Conservation (phyloP, 768 basidiomycete species). For the Naganishia randhawae region DNA sequence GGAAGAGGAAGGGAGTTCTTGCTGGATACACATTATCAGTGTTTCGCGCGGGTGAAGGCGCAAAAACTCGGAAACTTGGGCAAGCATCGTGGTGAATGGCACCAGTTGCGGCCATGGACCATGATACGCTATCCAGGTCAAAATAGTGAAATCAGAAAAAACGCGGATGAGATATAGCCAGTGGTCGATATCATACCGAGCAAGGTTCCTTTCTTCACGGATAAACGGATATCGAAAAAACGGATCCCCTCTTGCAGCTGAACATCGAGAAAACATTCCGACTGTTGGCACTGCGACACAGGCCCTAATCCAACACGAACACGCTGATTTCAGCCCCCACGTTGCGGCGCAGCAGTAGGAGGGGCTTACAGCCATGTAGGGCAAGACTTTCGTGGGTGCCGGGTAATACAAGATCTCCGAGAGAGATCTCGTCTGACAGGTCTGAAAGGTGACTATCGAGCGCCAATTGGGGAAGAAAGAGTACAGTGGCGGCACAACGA, state of each 20-base stretch:
- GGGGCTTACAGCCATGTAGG: slow-evolving; percentile 31
- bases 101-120: slow-evolving; percentile 68
- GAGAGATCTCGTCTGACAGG: slow-evolving; percentile 63
- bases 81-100: slow-evolving; percentile 65
- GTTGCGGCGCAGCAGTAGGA: slow-evolving; percentile 37
- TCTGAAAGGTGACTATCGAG: slow-evolving; percentile 41
- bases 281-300: slow-evolving; percentile 77
- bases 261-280: slow-evolving; percentile 59
- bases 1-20: slow-evolving; percentile 64
- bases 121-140: slow-evolving; percentile 61
- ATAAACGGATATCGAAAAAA: slow-evolving; percentile 73
- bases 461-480: slow-evolving; percentile 1
- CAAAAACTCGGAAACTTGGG: slow-evolving; percentile 63
- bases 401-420: slow-evolving; percentile 74
- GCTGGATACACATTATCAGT: slow-evolving; percentile 81
- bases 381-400: slow-evolving; percentile 55
- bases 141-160: background rate
- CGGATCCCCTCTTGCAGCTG: slow-evolving; percentile 68
- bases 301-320: slow-evolving; percentile 54
- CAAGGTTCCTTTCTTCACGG: slow-evolving; percentile 62
- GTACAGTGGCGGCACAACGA: background rate
- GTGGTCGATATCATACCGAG: slow-evolving; percentile 49
- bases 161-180: slow-evolving; percentile 28
- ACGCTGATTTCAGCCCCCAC: slow-evolving; percentile 30
- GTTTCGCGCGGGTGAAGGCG: slow-evolving; percentile 65